Base-by-base conservation (phyloP, 2,329 filamentous ascomycete genomes). In the Epicoccum nigrum region DNA sequence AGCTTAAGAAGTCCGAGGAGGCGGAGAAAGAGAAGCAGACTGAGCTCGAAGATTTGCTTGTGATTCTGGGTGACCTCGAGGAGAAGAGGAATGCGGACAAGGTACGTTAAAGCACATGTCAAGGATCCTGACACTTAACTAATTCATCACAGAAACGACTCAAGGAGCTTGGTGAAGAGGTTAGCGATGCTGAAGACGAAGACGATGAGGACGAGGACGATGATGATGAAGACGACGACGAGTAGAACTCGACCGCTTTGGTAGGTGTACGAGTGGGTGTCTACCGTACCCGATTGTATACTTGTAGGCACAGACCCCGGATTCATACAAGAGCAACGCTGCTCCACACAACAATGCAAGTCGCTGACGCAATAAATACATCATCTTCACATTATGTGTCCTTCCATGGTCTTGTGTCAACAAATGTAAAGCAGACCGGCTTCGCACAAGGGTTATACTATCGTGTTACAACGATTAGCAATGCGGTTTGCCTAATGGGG, bases 41-140 rank as follows among this genome's bases (percentile, higher is more conserved):
- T 42, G 77, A 79, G 58, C 51, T 81, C 28, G 77, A 80, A 51
- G 77, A 78, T 54, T 60, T 79, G 55, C 75, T 82, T 50, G 76
- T 80, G 41, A 65, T 78, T 4, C 72, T 79, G 23, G 73, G 75
- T 4, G 77, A 80, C 51, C 66, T 81, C 19, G 75, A 80, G 63
- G 73, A 77, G 51, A 78, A 79, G 69, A 53, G 71, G 54, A 56
- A 58, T 7, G 69, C 62, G 27, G 74, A 77, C 41, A 73, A 75
- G 62, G 74, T 74, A 53, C 4, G 37, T 37, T 11, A 7, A 7
- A 6, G 23, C 23, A 25, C 23, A 25, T 6, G 23, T 25, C 3
- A 25, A 25, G 23, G 9, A 16, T 38, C 4, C 9, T 4, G 11
- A 17, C 5, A 3, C 2, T 21, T 15, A 23, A 17, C 66, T 64